Percentiles rank a stretch among this genome's conserved stretches.
These are phyloP conservation scores for Bruguiera gymnorhiza DNA, from an alignment of 345 rosid species.

Conservation along the genomic window DNA sequence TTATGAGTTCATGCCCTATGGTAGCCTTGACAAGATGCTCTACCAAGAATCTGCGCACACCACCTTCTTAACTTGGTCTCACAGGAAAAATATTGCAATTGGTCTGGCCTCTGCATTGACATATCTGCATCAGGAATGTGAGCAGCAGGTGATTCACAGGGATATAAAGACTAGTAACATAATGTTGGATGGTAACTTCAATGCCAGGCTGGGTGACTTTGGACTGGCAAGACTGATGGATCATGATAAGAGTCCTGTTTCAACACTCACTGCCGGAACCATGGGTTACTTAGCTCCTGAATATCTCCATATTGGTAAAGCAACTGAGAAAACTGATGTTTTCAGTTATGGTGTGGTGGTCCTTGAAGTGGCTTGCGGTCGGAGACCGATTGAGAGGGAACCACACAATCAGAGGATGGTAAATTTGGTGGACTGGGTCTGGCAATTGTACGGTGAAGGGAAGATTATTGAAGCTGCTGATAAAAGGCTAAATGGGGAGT, in stretches of 20 bases:
- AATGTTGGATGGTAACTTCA: slow-evolving; percentile 82
- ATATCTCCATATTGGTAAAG: slow-evolving; percentile 89
- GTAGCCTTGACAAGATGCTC: slow-evolving; percentile 80
- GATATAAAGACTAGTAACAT: slow-evolving; percentile 87
- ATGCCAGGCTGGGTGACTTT: slow-evolving; percentile 85
- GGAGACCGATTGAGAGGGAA: slow-evolving; percentile 89
- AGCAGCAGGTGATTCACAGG: slow-evolving; percentile 89
- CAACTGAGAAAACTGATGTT: slow-evolving; percentile 82
- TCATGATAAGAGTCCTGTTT: slow-evolving; percentile 87
- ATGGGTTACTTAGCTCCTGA: slow-evolving; percentile 99
- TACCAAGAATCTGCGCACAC: slow-evolving; percentile 55
- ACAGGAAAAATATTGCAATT: slow-evolving; percentile 63
- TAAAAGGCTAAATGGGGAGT: slow-evolving; percentile 56
- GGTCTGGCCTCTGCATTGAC: slow-evolving; percentile 79
- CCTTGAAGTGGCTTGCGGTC: slow-evolving; percentile 86
- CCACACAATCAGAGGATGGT: slow-evolving; percentile 53
- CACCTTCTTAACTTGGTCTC: slow-evolving; percentile 52
- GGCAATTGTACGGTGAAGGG: slow-evolving; percentile 73
- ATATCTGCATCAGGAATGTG: slow-evolving; percentile 91
- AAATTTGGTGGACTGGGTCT: slow-evolving; percentile 92
- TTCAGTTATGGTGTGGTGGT: slow-evolving; percentile 89
- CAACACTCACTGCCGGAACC: slow-evolving; percentile 91
- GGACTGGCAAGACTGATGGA: slow-evolving; percentile 94
- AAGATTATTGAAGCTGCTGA: slow-evolving; percentile 75
- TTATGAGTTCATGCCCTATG: slow-evolving; percentile 89